Evolutionary conservation across 345 rosid genomes (phyloP).

Genomic region (Hypericum androsaemum): DNA sequence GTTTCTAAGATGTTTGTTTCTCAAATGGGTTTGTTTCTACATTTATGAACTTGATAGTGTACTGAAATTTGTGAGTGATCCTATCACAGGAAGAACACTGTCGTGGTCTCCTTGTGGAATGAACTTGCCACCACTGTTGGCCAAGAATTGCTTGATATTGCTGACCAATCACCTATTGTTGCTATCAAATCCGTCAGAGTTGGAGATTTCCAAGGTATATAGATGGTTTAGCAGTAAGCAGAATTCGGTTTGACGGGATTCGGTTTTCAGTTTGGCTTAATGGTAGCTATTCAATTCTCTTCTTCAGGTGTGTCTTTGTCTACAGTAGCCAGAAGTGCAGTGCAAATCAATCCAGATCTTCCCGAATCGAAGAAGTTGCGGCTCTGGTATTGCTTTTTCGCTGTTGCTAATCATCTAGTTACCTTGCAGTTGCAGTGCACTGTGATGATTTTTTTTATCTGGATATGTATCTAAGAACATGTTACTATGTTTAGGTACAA

Average conservation of each 20-base stretch:
- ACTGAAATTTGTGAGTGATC: neutral
- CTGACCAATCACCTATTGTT: conserved; percentile 58
- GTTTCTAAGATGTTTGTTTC: conserved; percentile 2
- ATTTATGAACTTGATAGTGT: neutral
- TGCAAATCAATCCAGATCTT: conserved; percentile 56
- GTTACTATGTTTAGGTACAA: conserved; percentile 46
- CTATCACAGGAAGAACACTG: conserved; percentile 57
- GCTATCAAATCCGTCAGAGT: conserved; percentile 83
- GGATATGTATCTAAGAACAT: neutral
- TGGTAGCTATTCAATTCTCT: neutral
- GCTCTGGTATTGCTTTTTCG: conserved; percentile 53
- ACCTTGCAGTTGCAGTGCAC: too few species aligned
- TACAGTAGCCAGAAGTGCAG: conserved; percentile 50
- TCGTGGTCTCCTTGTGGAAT: conserved; percentile 80
- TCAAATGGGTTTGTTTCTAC: neutral
- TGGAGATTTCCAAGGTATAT: conserved; percentile 85
- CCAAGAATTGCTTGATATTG: conserved; percentile 59
- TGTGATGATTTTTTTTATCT: too few species aligned
- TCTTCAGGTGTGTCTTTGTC: conserved; percentile 71
- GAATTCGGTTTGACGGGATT: neutral
- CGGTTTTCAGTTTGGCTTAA: neutral
- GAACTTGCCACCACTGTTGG: conserved; percentile 71
- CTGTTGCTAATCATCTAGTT: neutral
- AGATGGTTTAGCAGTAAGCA: neutral
- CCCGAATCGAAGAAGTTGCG: conserved; percentile 65